phyloP scores from a whole-genome alignment of 1,139 yeast genomes.

The Pichia norvegensis region DNA sequence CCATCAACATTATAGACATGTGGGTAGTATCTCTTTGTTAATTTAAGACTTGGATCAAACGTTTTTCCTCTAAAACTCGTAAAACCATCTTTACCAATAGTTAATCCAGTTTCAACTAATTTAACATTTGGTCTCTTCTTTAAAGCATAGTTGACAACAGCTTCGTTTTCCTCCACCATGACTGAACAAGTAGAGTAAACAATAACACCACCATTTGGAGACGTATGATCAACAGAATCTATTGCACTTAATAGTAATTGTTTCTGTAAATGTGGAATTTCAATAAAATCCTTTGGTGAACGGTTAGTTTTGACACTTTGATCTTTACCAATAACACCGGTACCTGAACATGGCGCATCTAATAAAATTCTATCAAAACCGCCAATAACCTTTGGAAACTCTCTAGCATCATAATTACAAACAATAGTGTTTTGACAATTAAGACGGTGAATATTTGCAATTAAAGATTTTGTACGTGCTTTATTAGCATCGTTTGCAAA shows the following conservation, averaged over 20 bases:
- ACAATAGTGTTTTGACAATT: conserved; percentile 97
- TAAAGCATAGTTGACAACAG: conserved; percentile 96
- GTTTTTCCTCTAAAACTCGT: conserved; percentile 89
- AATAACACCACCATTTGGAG: conserved; percentile 86
- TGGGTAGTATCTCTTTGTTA: conserved; percentile 95
- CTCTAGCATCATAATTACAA: conserved; percentile 96
- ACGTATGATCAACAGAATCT: conserved; percentile 91
- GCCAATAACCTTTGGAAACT: conserved; percentile 95
- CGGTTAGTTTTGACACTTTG: conserved; percentile 89
- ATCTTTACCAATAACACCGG: conserved; percentile 98
- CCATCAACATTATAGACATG: conserved; percentile 99
- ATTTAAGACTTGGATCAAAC: conserved; percentile 65
- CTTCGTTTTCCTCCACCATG: conserved; percentile 96
- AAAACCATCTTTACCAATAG: conserved; percentile 94
- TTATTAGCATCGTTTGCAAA: conserved; percentile 97
- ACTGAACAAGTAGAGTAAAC: conserved; percentile 98
- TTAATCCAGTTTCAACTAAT: conserved; percentile 87
- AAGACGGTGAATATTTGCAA: conserved; percentile 94
- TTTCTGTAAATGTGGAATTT: conserved; percentile 93
- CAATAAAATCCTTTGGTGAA: conserved; percentile 93
- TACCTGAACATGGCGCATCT: conserved; percentile 99
- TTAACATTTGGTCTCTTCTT: conserved; percentile 95
- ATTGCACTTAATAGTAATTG: conserved; percentile 90
- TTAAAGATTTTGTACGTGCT: conserved; percentile 89
- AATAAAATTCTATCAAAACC: conserved; percentile 92